Evolutionary conservation across 2,329 filamentous ascomycete species (phyloP).

Genomic region (Gnomoniopsis smithogilvyi): DNA sequence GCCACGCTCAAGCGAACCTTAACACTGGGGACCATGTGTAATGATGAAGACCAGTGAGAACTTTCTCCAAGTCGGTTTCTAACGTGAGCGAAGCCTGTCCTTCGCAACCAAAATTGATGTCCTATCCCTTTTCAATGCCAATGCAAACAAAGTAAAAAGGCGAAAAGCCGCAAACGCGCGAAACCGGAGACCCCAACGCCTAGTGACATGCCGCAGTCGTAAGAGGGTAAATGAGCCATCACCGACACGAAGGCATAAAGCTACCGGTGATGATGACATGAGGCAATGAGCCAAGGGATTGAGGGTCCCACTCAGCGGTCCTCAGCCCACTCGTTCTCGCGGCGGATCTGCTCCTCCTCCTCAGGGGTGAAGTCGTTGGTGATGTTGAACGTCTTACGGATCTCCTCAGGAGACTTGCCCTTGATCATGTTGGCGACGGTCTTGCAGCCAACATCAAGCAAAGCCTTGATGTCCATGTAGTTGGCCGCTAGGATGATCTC

Average conservation of each 20-base stretch:
- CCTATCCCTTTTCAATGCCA: not conserved
- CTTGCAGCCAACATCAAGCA: slow-evolving; percentile 98
- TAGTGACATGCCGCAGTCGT: slow-evolving; percentile 13
- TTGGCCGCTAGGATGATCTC: slow-evolving; percentile 98
- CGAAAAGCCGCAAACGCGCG: not conserved
- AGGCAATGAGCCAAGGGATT: not conserved
- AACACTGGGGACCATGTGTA: not conserved
- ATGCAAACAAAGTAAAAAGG: not conserved
- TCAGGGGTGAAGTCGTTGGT: slow-evolving; percentile 99
- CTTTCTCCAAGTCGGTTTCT: not conserved
- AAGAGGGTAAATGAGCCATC: not conserved
- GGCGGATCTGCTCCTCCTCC: slow-evolving; percentile 95
- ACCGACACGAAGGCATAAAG: not conserved
- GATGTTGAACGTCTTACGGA: slow-evolving; percentile 99
- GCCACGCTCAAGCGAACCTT: not conserved
- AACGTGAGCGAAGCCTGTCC: not conserved
- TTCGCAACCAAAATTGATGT: too few species aligned
- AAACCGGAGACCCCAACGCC: slow-evolving; percentile 15
- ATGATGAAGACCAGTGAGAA: not conserved
- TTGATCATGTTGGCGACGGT: slow-evolving; percentile 99
- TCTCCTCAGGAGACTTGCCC: slow-evolving; percentile 99
- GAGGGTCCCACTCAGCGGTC: slow-evolving; percentile 55
- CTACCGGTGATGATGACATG: not conserved
- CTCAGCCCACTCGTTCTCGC: slow-evolving; percentile 90
- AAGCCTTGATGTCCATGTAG: slow-evolving; percentile 97